Percentiles rank a stretch among this genome's conserved stretches.
These are phyloP conservation scores for Populus hybrid DNA, from an alignment of 441 rosid genomes.

Conservation along the genomic window DNA sequence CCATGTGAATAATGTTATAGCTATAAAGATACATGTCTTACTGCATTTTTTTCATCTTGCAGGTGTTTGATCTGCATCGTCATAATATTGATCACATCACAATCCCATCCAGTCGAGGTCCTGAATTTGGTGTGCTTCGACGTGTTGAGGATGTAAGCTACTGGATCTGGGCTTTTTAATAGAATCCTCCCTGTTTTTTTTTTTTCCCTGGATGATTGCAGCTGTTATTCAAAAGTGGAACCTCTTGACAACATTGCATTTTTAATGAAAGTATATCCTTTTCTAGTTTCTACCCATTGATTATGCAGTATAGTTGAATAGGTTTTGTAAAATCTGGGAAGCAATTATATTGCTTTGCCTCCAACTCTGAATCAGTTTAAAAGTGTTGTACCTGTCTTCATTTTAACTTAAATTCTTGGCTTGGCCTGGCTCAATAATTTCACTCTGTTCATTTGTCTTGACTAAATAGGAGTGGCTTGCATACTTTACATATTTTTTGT, in stretches of 20 bases:
- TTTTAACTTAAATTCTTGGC: not conserved
- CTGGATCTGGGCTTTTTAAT: constrained; percentile 12
- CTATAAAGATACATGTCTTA: constrained; percentile 8
- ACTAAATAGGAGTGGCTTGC: not conserved
- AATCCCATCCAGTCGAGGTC: constrained; percentile 78
- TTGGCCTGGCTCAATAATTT: not conserved
- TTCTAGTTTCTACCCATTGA: not conserved
- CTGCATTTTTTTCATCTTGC: constrained; percentile 25
- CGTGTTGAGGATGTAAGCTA: constrained; percentile 87
- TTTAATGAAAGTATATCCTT: not conserved
- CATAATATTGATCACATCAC: constrained; percentile 95
- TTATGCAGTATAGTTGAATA: not conserved
- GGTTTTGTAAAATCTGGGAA: not conserved
- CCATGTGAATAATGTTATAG: not conserved
- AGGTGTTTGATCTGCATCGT: no score
- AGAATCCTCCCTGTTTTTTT: not conserved
- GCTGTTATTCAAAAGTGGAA: not conserved
- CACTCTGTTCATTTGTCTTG: not conserved
- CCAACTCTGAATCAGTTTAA: not conserved
- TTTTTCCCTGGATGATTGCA: no score
- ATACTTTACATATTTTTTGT: not conserved
- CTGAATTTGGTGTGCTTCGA: constrained; percentile 75
- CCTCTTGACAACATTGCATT: not conserved
- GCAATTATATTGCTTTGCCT: not conserved
- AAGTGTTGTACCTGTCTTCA: not conserved